These are phyloP conservation scores for Chenopodium berlandieri DNA, from an alignment of 148 eudicot species.

Conservation along the genomic window DNA sequence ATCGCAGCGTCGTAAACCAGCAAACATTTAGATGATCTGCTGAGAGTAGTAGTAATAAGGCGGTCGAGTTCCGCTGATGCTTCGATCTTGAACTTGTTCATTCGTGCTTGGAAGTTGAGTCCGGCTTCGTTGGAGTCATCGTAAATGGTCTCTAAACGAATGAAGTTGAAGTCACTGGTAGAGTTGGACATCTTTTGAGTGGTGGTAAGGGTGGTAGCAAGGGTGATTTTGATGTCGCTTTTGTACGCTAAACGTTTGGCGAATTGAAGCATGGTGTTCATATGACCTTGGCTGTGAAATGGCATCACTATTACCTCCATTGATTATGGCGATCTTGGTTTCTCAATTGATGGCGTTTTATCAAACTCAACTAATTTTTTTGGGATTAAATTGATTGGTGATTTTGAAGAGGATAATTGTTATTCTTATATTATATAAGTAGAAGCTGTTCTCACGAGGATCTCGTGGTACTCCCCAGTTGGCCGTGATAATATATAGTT, in stretches of 20 bases:
- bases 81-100: constrained; percentile 11
- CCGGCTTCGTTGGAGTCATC: constrained; percentile 14
- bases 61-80: neutral
- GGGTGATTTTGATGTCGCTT: neutral
- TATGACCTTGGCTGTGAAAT: constrained; percentile 26
- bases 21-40: neutral
- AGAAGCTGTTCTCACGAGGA: too few relatives aligned
- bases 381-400: too few relatives aligned
- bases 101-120: neutral
- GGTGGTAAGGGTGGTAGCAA: constrained; percentile 17
- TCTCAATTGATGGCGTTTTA: too few relatives aligned
- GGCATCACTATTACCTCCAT: constrained; percentile 19
- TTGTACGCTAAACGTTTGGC: constrained; percentile 22
- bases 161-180: neutral
- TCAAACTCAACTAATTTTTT: too few relatives aligned
- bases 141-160: neutral
- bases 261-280: constrained; percentile 32
- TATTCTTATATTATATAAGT: too few relatives aligned
- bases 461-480: too few relatives aligned
- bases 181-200: constrained; percentile 8
- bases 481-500: too few relatives aligned
- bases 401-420: too few relatives aligned
- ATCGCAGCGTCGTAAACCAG: constrained; percentile 19
- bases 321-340: too few relatives aligned
- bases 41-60: neutral